Evolutionary conservation across 1,284 basidiomycete genomes (phyloP).

Genomic region (Boletellus sp.): DNA sequence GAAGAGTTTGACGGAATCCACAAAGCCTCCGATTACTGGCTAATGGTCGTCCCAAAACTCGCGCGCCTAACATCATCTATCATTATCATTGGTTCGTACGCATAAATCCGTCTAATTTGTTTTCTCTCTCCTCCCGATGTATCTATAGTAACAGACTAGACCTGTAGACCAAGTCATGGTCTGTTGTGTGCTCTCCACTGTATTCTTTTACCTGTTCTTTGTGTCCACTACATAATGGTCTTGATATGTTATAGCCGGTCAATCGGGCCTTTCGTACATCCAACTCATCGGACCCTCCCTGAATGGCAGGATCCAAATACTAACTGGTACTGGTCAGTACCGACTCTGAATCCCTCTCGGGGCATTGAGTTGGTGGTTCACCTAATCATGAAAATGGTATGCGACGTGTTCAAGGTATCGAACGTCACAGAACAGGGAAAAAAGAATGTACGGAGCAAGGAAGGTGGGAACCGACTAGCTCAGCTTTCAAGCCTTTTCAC

Average conservation of each 20-base stretch:
- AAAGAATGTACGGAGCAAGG: neutral
- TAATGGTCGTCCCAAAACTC: neutral
- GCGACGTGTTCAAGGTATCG: neutral
- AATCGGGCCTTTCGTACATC: neutral
- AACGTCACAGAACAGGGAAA: neutral
- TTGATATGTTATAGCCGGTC: slow-evolving; percentile 9
- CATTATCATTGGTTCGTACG: slow-evolving; percentile 10
- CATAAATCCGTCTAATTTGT: slow-evolving; percentile 6
- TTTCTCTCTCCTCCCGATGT: slow-evolving; percentile 12
- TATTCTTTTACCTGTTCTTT: slow-evolving; percentile 5
- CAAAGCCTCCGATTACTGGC: slow-evolving; percentile 6
- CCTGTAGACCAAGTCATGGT: slow-evolving; percentile 6
- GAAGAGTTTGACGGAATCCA: slow-evolving; percentile 22
- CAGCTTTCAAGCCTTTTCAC: slow-evolving; percentile 35
- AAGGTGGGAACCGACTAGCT: neutral
- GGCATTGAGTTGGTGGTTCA: too few relatives aligned
- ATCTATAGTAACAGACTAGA: slow-evolving; percentile 23
- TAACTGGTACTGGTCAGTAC: too few relatives aligned
- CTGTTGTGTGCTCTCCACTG: slow-evolving; percentile 9
- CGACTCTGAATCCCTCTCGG: too few relatives aligned
- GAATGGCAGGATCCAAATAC: too few relatives aligned
- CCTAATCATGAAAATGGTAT: neutral
- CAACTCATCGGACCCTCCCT: too few relatives aligned
- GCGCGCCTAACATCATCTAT: slow-evolving; percentile 10
- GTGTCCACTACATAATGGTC: slow-evolving; percentile 10